Evolutionary conservation across 2,329 filamentous ascomycete genomes (phyloP), one percentile per base, ranked within the genome.

Genomic region (Aureobasidium sp.): DNA sequence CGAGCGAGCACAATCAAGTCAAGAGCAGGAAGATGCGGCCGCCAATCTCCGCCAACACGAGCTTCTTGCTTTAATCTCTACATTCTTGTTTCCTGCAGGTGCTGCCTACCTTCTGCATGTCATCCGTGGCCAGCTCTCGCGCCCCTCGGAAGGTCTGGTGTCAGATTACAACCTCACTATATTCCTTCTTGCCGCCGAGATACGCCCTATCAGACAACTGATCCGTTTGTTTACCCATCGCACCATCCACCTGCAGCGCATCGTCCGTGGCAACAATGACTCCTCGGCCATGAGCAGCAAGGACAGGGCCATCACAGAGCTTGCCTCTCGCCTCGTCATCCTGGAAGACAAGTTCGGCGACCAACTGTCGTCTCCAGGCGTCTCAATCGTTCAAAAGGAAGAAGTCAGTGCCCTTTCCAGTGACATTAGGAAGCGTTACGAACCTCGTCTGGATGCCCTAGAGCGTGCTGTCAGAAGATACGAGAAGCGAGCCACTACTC

Each of bases 161-260:
- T 96, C 91, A 5, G 90, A 96, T 73, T 95, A 93, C 76, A 97
- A 97, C 73, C 80, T 97, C 61, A 91, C 88, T 14, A 90, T 97
- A 58, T 97, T 97, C 73, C 79, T 96, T 2, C 81, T 96, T 20
- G 90, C 89, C 0, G 89, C 93, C 3, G 93, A 97, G 75, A 79
- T 97, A 31, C 87, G 90, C 3, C 93, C 93, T 0, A 78, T 91
- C 53, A 85, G 89, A 1, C 92, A 97, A 70, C 77, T 95, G 29
- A 84, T 96, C 65, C 90, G 87, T 70, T 83, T 97, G 69, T 82
- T 95, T 4, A 87, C 91, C 69, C 83, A 85, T 15, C 84, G 90
- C 37, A 96, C 91, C 2, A 78, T 95, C 9, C 86, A 92, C 69
- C 81, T 97, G 0, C 92, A 97, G 73, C 84, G 86, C 15, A 77